Evolutionary conservation across 768 basidiomycete genomes (phyloP).

Genomic region (Mycena vulgaris): DNA sequence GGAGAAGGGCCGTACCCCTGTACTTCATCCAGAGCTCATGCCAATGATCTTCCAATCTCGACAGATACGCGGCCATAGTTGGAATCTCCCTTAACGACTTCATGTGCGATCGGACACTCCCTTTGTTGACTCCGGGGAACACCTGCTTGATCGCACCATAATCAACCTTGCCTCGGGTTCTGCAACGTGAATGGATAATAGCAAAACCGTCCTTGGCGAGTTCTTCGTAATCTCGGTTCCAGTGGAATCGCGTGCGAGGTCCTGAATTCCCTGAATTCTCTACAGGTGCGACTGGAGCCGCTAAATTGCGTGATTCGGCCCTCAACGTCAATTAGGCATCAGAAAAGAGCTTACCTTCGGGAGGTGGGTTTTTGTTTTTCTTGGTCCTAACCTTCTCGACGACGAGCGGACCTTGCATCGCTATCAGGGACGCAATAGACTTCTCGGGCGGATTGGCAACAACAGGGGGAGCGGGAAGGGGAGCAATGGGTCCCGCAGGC

Average conservation of each 20-base stretch:
- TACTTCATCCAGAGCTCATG: conserved; percentile 82
- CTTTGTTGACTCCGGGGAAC: conserved; percentile 83
- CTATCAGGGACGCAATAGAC: conserved; percentile 65
- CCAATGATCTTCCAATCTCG: conserved; percentile 88
- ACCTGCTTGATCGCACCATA: conserved; percentile 84
- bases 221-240: conserved; percentile 92
- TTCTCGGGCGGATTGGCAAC: conserved; percentile 65
- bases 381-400: conserved; percentile 45
- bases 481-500: conserved; percentile 39
- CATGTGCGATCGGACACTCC: conserved; percentile 80
- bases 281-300: conserved; percentile 40
- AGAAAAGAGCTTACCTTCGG: conserved; percentile 46
- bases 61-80: conserved; percentile 82
- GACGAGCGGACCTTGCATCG: conserved; percentile 65
- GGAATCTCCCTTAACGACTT: conserved; percentile 71
- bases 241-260: conserved; percentile 82
- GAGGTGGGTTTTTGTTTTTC: conserved; percentile 40
- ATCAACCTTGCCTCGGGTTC: conserved; percentile 71
- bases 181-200: conserved; percentile 86
- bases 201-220: conserved; percentile 87
- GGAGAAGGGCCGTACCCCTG: conserved; percentile 75
- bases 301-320: background rate
- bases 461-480: conserved; percentile 54
- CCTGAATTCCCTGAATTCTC: conserved; percentile 42
- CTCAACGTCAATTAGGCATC: too few relatives aligned